Percentiles rank a stretch among this genome's conserved stretches.
These are phyloP conservation scores for Populus davidiana DNA, from an alignment of 345 rosid genomes.

Conservation along the genomic window DNA sequence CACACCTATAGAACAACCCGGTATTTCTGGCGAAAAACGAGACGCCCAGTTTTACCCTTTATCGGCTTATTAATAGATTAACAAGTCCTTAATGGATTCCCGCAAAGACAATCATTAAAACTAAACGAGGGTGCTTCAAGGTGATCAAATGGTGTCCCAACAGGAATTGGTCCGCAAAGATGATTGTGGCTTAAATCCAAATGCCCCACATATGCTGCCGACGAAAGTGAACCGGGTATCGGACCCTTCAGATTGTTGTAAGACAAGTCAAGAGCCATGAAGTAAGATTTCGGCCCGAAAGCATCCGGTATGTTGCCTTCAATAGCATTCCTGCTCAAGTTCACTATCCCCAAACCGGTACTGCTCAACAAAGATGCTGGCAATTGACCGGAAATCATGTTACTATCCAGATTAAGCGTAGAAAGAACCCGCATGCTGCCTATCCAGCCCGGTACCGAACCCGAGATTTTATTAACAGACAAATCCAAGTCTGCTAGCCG, in stretches of 20 bases:
- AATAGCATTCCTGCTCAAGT: constrained; percentile 70
- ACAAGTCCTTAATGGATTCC: constrained; percentile 72
- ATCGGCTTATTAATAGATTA: constrained; percentile 15
- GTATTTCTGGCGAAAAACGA: not conserved
- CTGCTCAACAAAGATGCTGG: constrained; percentile 52
- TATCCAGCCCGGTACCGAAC: constrained; percentile 55
- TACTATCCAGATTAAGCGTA: constrained; percentile 61
- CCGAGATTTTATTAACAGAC: constrained; percentile 59
- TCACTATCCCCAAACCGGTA: constrained; percentile 60
- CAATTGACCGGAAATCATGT: constrained; percentile 54
- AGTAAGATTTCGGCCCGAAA: constrained; percentile 64
- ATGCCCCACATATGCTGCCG: constrained; percentile 67
- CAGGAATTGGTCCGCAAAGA: constrained; percentile 83
- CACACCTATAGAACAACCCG: not conserved
- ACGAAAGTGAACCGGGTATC: constrained; percentile 58
- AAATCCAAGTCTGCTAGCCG: constrained; percentile 86
- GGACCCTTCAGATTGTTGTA: constrained; percentile 60
- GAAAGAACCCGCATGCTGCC: constrained; percentile 82
- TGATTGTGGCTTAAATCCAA: constrained; percentile 82
- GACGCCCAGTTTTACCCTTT: not conserved
- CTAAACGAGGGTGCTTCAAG: constrained; percentile 64
- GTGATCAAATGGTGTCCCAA: constrained; percentile 74
- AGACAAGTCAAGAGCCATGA: constrained; percentile 76
- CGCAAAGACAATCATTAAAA: constrained; percentile 76
- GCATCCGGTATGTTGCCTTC: constrained; percentile 79